These are phyloP conservation scores for Diplodia corticola DNA, from an alignment of 2,329 filamentous ascomycete genomes.

Conservation along the genomic window DNA sequence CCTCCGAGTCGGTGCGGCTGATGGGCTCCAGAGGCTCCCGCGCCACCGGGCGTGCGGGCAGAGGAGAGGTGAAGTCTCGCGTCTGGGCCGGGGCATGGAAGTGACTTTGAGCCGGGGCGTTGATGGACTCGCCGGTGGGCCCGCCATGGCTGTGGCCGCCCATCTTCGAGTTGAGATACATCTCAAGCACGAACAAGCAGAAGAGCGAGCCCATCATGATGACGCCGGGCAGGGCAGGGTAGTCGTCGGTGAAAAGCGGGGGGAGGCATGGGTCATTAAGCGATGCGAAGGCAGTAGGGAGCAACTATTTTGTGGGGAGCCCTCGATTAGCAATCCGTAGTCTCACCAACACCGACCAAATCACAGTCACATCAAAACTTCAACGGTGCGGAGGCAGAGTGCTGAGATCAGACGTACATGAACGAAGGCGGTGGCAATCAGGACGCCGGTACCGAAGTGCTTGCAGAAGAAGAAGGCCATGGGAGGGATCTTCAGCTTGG, in stretches of 20 bases:
- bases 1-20: constrained; percentile 26
- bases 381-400: background rate
- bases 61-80: background rate
- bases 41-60: background rate
- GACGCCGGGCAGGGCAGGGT: constrained; percentile 62
- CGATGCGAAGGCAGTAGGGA: constrained; percentile 60
- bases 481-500: constrained; percentile 58
- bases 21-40: background rate
- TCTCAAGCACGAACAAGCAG: constrained; percentile 61
- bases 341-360: background rate
- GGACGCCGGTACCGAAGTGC: constrained; percentile 69
- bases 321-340: background rate
- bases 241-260: constrained; percentile 59
- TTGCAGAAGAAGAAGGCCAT: constrained; percentile 63
- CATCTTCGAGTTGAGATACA: constrained; percentile 61
- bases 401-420: constrained; percentile 48
- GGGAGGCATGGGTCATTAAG: constrained; percentile 55
- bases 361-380: background rate
- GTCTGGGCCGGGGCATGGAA: background rate
- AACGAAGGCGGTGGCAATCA: constrained; percentile 85
- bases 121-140: constrained; percentile 46
- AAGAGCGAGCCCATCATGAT: constrained; percentile 67
- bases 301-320: constrained; percentile 40
- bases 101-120: constrained; percentile 25
- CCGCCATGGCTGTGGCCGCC: constrained; percentile 56